Evolutionary conservation across 2,329 filamentous ascomycete species (phyloP), one percentile per base, ranked within the genome.

Genomic region (Nigrospora oryzae): DNA sequence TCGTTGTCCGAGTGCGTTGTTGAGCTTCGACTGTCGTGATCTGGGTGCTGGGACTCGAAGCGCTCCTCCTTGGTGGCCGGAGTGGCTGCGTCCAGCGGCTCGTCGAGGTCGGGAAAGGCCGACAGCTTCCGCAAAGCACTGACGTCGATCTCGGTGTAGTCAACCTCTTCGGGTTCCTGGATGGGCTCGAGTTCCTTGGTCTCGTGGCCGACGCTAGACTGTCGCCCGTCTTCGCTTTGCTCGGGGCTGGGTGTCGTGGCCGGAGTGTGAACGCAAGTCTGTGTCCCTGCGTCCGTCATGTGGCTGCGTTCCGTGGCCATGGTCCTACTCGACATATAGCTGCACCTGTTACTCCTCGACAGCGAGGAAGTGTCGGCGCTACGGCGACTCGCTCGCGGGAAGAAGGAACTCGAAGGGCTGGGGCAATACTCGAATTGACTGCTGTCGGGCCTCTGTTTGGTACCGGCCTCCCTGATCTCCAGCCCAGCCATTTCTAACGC

Each of bases 401-500:
- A 77, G n/a, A 81, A 67, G 1, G 89, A 88, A 61, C 88, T 95
- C 11, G 79, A 79, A 1, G 87, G 84, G 43, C 75, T 80, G 3
- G 88, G 86, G 52, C 81, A 81, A 63, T 87, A 93, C 57, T 91
- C 87, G 61, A 96, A 94, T 53, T 85, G 79, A 46, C 84, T 88
- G 67, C 84, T 89, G 19, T 78, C 73, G 3, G 89, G 88, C 45
- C 88, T 74, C 44, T 79, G 72, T 41, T 81, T 79, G 3, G 83
- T 84, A 32, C 89, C 89, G n/a, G 90, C 90, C 67, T 96, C 90
- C 43, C 86, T 79, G 52, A 97, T 93, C 55, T 91, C 87, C 45
- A 96, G 70, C 3, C 91, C 91, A 49, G 89, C 86, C 69, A 89
- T 84, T 60, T 95, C 89, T n/a, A 97, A 68, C 8, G 91, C 90